These are phyloP conservation scores for Marchantia polymorpha DNA, from an alignment of 225 moss, liverwort and hornwort species.

Conservation along the genomic window DNA sequence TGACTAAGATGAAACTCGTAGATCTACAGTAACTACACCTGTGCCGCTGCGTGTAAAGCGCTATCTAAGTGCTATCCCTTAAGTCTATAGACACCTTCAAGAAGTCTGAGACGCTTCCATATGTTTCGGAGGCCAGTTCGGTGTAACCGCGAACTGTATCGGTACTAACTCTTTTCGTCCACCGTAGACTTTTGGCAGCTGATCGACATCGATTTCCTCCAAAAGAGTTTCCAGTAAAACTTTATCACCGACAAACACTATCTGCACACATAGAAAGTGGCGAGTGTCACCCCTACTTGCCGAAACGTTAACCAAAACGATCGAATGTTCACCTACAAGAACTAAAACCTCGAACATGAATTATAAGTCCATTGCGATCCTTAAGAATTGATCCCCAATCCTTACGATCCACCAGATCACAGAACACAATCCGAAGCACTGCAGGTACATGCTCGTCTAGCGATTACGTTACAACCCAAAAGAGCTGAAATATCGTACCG, in stretches of 20 bases:
- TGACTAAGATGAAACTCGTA: not conserved
- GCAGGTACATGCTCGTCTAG: not conserved
- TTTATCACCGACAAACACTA: slow-evolving; percentile 50
- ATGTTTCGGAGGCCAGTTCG: slow-evolving; percentile 50
- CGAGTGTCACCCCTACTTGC: not conserved
- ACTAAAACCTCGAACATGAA: too few species aligned
- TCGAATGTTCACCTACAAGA: too few species aligned
- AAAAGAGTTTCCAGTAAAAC: slow-evolving; percentile 34
- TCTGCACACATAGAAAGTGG: slow-evolving; percentile 30
- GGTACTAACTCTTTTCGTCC: slow-evolving; percentile 46
- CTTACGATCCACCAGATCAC: not conserved
- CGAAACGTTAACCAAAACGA: not conserved
- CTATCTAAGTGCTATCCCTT: slow-evolving; percentile 1
- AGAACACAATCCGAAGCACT: not conserved
- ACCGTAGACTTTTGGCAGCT: slow-evolving; percentile 47
- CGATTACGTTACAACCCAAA: not conserved
- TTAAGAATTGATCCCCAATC: not conserved
- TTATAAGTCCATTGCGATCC: too few species aligned
- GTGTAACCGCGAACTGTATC: slow-evolving; percentile 37
- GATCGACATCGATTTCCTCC: slow-evolving; percentile 45
- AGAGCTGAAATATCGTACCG: not conserved
- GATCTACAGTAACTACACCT: slow-evolving; percentile 3
- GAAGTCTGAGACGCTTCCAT: not conserved
- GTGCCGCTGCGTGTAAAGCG: not conserved
- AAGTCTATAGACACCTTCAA: slow-evolving; percentile 6